Evolutionary conservation across 139 green algal species (phyloP).

Genomic region (Chlorella sp.): DNA sequence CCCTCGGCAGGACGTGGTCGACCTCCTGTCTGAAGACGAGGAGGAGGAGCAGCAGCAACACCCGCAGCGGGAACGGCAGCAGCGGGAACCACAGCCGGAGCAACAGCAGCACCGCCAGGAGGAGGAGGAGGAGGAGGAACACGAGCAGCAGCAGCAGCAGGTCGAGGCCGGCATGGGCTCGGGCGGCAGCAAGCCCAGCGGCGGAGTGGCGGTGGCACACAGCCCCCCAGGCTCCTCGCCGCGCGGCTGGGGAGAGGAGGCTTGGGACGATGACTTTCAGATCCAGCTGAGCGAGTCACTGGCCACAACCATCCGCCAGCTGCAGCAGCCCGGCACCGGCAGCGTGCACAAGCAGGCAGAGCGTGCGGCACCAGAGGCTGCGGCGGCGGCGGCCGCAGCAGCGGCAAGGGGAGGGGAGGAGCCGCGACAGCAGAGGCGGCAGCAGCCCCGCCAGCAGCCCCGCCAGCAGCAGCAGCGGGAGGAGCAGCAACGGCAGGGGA

Average conservation of each 20-base stretch:
- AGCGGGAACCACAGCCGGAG: background rate
- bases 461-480: background rate
- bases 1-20: background rate
- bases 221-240: too few relatives aligned
- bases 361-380: background rate
- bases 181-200: background rate
- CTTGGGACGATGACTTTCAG: background rate
- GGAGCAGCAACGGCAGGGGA: too few relatives aligned
- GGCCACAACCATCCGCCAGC: background rate
- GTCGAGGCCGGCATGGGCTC: background rate
- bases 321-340: background rate
- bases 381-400: background rate
- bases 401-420: too few relatives aligned
- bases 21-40: background rate
- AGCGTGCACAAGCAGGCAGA: background rate
- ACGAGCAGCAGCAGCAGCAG: background rate
- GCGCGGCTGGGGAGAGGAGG: background rate
- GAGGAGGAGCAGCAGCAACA: background rate
- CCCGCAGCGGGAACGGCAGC: background rate
- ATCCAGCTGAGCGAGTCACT: conserved; percentile 7
- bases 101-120: background rate
- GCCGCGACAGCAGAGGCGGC: too few relatives aligned
- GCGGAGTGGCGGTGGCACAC: background rate
- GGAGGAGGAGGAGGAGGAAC: background rate
- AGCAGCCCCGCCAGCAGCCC: background rate